phyloP scores from a whole-genome alignment of 2,329 filamentous ascomycete species.

The Scleromitrula shiraiana region DNA sequence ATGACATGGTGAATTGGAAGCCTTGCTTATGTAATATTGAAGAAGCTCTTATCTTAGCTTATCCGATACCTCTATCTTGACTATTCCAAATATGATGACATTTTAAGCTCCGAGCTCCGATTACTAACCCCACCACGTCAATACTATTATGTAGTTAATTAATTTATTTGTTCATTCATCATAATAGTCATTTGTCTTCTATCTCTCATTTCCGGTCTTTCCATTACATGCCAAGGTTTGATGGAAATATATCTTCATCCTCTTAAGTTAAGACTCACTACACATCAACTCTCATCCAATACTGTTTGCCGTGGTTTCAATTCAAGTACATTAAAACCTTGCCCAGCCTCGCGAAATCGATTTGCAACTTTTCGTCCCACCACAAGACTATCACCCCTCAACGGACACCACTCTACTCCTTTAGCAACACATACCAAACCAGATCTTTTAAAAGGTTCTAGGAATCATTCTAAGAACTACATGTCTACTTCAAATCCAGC shows the following conservation, averaged over 20 bases:
- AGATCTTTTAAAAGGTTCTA: neutral
- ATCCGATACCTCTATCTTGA: slow-evolving; percentile 4
- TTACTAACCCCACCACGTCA: neutral
- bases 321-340: neutral
- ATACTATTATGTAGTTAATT: neutral
- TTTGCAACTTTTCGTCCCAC: neutral
- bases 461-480: neutral
- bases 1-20: neutral
- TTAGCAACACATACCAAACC: neutral
- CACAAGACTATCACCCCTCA: neutral
- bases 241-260: slow-evolving; percentile 6
- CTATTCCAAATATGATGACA: neutral
- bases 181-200: too few relatives aligned
- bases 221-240: neutral
- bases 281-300: too few relatives aligned
- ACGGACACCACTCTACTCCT: neutral
- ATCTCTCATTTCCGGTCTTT: too few relatives aligned
- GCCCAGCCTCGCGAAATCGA: neutral
- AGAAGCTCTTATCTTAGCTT: slow-evolving; percentile 7
- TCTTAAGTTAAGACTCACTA: neutral
- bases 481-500: slow-evolving; percentile 7
- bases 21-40: slow-evolving; percentile 8
- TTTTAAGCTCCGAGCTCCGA: neutral
- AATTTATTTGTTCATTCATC: neutral
- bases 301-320: neutral